phyloP scores from a whole-genome alignment of 2,329 filamentous ascomycete species.

The Colletotrichum theobromicola region DNA sequence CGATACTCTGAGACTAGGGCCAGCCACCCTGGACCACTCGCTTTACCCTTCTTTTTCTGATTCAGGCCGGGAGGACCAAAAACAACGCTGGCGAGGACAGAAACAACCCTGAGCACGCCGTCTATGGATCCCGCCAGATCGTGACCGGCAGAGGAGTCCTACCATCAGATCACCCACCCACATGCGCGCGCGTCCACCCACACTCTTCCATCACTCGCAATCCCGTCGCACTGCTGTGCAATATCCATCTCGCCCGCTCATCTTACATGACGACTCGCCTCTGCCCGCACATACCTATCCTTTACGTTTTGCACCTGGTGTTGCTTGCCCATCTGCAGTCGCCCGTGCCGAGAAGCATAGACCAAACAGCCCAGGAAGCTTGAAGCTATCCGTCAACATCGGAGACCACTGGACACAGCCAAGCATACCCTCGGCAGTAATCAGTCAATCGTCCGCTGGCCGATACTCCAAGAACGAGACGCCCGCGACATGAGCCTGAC shows the following conservation, averaged over 20 bases:
- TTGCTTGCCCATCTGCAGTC: background rate
- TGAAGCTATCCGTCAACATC: background rate
- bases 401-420: background rate
- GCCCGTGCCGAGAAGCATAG: background rate
- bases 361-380: background rate
- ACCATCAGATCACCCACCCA: background rate
- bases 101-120: background rate
- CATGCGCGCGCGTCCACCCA: background rate
- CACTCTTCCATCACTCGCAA: background rate
- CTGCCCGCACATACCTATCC: background rate
- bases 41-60: conserved; percentile 13
- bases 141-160: background rate
- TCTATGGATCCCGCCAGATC: background rate
- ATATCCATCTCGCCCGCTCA: conserved; percentile 5
- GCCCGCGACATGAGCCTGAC: conserved; percentile 16
- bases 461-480: background rate
- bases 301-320: background rate
- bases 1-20: conserved; percentile 18
- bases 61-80: conserved; percentile 1
- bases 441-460: background rate
- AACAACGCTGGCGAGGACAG: background rate
- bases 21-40: conserved; percentile 13
- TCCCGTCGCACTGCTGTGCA: conserved; percentile 1
- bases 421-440: background rate
- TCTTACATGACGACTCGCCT: conserved; percentile 13